Evolutionary conservation across 805 yeast species (phyloP), one percentile per base, ranked within the genome.

Genomic region (Groenewaldozyma tartarivorans): DNA sequence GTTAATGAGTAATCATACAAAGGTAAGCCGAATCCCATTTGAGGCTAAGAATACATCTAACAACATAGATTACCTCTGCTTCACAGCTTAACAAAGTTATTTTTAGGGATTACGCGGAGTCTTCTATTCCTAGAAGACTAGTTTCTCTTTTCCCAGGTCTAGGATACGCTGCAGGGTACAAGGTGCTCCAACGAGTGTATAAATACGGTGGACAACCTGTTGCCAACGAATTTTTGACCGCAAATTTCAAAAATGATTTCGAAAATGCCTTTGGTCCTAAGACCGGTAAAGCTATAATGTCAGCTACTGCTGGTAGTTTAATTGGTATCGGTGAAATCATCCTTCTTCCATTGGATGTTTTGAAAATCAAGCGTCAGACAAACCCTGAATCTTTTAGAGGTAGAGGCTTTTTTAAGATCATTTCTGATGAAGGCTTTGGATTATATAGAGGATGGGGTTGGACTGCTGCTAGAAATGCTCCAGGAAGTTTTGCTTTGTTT

Each of bases 311-410:
- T 21, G 99, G 99, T 57, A 85, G 96, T 26, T 53, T 92, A 50
- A 87, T 92, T 51, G 99, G 99, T 55, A 90, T 92, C 60, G 98
- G 96, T 67, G 99, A 92, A 68, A 86, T 92, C 60, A 88, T 92
- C 29, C 70, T 92, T 54, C 74, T 92, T 57, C 99, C 99, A 27
- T 74, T 92, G 54, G 99, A 92, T 61, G 97, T 42, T 13, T 35
- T 42, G 4, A 92, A 92, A 71, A 92, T 92, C 67, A 92, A 92
- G 71, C 88, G 97, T 70, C 99, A 92, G 72, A 92, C 99, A 41
- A 92, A 92, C 71, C 99, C 99, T n/a, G 98, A 90, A 66, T 70
- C 97, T n/a, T 92, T 92, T 76, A 81, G 79, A 65, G 99, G 99
- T 54, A 83, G 98, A 70, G 97, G 98, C 7, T 88, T 92, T 67